phyloP scores from a whole-genome alignment of 441 rosid species.

The Arabidopsis hybrid region DNA sequence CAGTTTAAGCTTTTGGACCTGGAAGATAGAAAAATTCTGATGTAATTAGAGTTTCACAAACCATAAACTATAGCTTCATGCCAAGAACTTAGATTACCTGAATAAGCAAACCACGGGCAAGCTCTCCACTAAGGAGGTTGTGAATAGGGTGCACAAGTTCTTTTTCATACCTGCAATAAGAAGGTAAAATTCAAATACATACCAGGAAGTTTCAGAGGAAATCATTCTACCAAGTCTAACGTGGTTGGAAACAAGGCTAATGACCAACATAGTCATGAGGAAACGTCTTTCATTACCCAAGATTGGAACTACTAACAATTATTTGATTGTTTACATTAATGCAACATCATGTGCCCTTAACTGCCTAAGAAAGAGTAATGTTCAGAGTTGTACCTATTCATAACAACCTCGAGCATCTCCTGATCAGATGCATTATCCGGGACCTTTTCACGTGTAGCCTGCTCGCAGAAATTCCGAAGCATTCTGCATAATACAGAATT shows the following conservation, averaged over 20 bases:
- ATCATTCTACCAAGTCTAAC: not conserved
- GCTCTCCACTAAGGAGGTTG: slow-evolving; percentile 93
- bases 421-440: slow-evolving; percentile 88
- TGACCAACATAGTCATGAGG: slow-evolving; percentile 1
- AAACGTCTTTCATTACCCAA: slow-evolving; percentile 16
- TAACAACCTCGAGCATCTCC: slow-evolving; percentile 92
- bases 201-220: slow-evolving; percentile 30
- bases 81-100: slow-evolving; percentile 64
- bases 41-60: slow-evolving; percentile 37
- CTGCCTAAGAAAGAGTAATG: slow-evolving; percentile 26
- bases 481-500: slow-evolving; percentile 62
- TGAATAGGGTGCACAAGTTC: slow-evolving; percentile 89
- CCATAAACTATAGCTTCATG: slow-evolving; percentile 26
- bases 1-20: slow-evolving; percentile 97
- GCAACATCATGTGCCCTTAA: slow-evolving; percentile 15
- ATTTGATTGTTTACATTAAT: not conserved
- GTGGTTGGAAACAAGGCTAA: not conserved
- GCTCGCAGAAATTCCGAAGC: slow-evolving; percentile 87
- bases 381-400: slow-evolving; percentile 67
- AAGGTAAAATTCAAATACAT: slow-evolving; percentile 4
- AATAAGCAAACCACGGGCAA: slow-evolving; percentile 94
- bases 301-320: slow-evolving; percentile 20
- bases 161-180: slow-evolving; percentile 75
- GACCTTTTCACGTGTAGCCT: slow-evolving; percentile 70
- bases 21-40: slow-evolving; percentile 46